Base-by-base conservation (phyloP, 305 asterid species). In the Petunia hybrid region DNA sequence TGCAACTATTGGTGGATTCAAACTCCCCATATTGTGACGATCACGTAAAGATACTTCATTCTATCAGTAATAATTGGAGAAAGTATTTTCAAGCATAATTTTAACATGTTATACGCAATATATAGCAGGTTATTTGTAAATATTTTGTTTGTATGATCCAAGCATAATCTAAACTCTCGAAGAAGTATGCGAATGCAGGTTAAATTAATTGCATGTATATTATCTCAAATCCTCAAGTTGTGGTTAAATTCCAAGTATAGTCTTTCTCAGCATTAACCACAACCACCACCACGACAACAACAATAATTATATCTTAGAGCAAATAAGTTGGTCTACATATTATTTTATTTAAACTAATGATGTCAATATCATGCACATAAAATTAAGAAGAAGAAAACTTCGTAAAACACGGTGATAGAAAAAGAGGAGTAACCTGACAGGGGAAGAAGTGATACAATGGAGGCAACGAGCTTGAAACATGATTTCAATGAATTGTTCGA, bases 351-450 rank as follows among this genome's bases (percentile, higher is more conserved):
- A 22, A 22, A 22, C 31, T 22, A 22, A 22, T 22, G 31, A 22
- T 22, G 31, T 22, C 31, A 22, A 22, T 22, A 22, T 22, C 31
- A 22, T 22, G 31, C 31, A 22, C 31, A 22, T 22, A 22, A 22
- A 22, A 22, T 22, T 22, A 22, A 22, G 31, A 22, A 22, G 31
- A 57, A 71, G 46, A 8, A 46, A 71, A 12, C 76, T 16, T 45
- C 22, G 45, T 14, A 22, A 68, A 43, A 43, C 13, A 43, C 5
- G 43, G 56, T n/a, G 40, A 68, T 43, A 68, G 41, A 43, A 48
- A 71, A 61, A 71, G 77, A 71, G 77, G 77, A 46, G 77, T 48
- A 71, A 71, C 61, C 77, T 31, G 77, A 71, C 62, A 31, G 77
- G 77, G 77, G 77, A 71, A 71, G 43, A 46, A 48, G 43, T 0